These are phyloP conservation scores for Euphorbia schlechtendalii DNA, from an alignment of 441 rosid genomes.

Conservation along the genomic window DNA sequence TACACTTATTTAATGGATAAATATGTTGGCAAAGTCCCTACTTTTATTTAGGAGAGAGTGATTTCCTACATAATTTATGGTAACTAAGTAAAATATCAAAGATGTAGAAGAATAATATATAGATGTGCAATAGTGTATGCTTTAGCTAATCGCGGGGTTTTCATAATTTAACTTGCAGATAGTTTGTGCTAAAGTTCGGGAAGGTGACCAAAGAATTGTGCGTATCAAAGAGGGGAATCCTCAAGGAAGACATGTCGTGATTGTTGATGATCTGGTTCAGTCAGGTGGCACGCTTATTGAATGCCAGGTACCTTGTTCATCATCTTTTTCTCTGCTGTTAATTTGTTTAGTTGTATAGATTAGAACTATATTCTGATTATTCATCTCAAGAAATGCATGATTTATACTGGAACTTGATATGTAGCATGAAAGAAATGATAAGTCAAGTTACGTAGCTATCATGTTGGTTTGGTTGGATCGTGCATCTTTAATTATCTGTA, in stretches of 20 bases:
- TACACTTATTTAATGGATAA: too few species aligned
- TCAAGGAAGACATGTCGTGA: slow-evolving; percentile 78
- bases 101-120: too few species aligned
- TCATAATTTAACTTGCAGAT: slow-evolving; percentile 37
- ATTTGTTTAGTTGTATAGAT: not conserved
- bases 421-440: not conserved
- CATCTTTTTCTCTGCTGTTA: slow-evolving; percentile 5
- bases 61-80: too few species aligned
- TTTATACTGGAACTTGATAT: not conserved
- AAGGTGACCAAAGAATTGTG: slow-evolving; percentile 76
- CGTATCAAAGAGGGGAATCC: slow-evolving; percentile 93
- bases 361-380: slow-evolving; percentile 3
- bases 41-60: too few species aligned
- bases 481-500: not conserved
- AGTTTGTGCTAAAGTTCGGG: slow-evolving; percentile 90
- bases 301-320: slow-evolving; percentile 67
- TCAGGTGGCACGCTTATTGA: slow-evolving; percentile 93
- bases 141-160: slow-evolving; percentile 4
- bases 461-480: not conserved
- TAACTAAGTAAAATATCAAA: too few species aligned
- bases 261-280: slow-evolving; percentile 95
- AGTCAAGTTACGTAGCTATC: not conserved
- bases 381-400: not conserved
- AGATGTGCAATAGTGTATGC: not conserved
- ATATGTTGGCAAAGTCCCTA: too few species aligned